Percentiles rank a stretch among this genome's conserved stretches.
phyloP scores from a whole-genome alignment of 1,139 yeast species.

The Candida glucosophila region DNA sequence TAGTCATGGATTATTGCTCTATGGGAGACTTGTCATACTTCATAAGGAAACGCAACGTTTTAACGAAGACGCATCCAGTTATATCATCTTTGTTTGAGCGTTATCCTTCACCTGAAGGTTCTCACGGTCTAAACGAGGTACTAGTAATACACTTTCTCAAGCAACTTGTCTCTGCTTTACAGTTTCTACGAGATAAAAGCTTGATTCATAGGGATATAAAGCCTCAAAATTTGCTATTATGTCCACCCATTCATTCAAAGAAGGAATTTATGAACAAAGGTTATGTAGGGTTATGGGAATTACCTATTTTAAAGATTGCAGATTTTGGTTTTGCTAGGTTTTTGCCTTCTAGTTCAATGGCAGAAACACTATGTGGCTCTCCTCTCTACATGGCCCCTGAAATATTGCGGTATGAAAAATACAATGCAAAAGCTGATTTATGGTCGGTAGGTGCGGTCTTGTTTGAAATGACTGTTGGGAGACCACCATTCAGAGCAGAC shows the following conservation, averaged over 20 bases:
- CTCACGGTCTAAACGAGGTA: constrained; percentile 72
- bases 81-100: constrained; percentile 66
- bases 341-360: constrained; percentile 85
- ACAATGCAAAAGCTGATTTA: constrained; percentile 92
- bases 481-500: constrained; percentile 89
- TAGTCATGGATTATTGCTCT: constrained; percentile 96
- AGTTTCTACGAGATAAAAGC: constrained; percentile 72
- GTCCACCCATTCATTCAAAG: constrained; percentile 63
- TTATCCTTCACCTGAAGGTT: constrained; percentile 74
- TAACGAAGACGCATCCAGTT: constrained; percentile 70
- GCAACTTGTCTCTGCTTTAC: constrained; percentile 77
- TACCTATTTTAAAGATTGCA: constrained; percentile 87
- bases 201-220: constrained; percentile 90
- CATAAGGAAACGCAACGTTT: constrained; percentile 66
- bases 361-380: constrained; percentile 95
- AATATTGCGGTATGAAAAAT: constrained; percentile 85
- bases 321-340: constrained; percentile 97
- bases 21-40: constrained; percentile 88
- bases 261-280: constrained; percentile 47
- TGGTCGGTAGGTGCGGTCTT: constrained; percentile 98
- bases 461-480: constrained; percentile 91
- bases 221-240: constrained; percentile 81
- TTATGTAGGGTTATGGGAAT: constrained; percentile 74
- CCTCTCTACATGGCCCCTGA: constrained; percentile 99
- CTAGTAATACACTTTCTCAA: constrained; percentile 78